phyloP scores from a whole-genome alignment of 2,329 filamentous ascomycete genomes.

The Aureobasidium mangrovei region DNA sequence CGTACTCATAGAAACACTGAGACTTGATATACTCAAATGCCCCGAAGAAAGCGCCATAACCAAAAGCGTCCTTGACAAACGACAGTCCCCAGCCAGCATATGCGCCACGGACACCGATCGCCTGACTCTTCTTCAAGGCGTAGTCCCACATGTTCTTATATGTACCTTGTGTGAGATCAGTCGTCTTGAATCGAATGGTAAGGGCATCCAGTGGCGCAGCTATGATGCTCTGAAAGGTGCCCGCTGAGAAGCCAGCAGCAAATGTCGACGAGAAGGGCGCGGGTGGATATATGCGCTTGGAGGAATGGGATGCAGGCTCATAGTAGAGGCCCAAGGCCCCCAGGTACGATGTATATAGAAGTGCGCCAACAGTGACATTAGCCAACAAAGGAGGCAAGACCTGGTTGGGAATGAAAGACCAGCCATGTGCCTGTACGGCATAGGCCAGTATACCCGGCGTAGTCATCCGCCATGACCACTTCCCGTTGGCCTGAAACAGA shows the following conservation, averaged over 20 bases:
- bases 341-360: constrained; percentile 68
- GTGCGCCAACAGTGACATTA: constrained; percentile 64
- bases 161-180: constrained; percentile 49
- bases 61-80: constrained; percentile 60
- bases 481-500: constrained; percentile 36
- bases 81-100: constrained; percentile 66
- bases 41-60: constrained; percentile 63
- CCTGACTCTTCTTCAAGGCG: constrained; percentile 55
- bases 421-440: constrained; percentile 61
- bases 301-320: constrained; percentile 52
- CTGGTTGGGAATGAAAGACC: constrained; percentile 65
- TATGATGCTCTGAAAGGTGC: constrained; percentile 59
- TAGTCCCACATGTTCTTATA: constrained; percentile 68
- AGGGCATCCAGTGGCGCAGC: constrained; percentile 70
- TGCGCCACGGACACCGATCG: constrained; percentile 62
- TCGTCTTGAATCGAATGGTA: constrained; percentile 61
- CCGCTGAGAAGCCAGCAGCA: constrained; percentile 60
- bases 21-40: constrained; percentile 69
- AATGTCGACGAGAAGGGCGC: constrained; percentile 56
- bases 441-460: constrained; percentile 61
- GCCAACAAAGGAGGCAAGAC: constrained; percentile 67
- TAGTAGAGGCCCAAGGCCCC: constrained; percentile 59
- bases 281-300: constrained; percentile 61
- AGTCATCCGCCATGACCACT: constrained; percentile 56
- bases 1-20: constrained; percentile 62